These are phyloP conservation scores for Pholiota adiposa DNA, from an alignment of 1,284 basidiomycete genomes.

Conservation along the genomic window DNA sequence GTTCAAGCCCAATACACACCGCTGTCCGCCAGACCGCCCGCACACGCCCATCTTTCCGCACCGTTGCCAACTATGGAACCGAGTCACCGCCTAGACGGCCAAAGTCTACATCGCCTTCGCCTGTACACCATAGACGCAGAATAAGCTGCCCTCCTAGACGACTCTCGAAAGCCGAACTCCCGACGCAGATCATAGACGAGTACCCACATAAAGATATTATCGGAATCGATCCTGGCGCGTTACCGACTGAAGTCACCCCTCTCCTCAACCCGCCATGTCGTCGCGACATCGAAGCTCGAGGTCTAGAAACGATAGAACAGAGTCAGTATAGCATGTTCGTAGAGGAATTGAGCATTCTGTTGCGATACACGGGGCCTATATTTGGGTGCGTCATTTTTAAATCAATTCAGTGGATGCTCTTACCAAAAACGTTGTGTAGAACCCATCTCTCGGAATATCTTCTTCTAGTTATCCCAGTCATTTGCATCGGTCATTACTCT, in stretches of 20 bases:
- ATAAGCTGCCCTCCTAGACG: conserved; percentile 3
- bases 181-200: not conserved
- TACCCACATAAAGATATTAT: conserved; percentile 3
- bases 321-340: not conserved
- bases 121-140: not conserved
- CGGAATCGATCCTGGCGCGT: conserved; percentile 2
- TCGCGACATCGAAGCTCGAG: not conserved
- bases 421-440: conserved; percentile 9
- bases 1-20: not conserved
- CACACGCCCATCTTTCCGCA: not conserved
- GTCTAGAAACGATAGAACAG: not conserved
- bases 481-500: conserved; percentile 29
- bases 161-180: not conserved
- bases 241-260: conserved; percentile 1
- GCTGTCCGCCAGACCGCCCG: conserved; percentile 1
- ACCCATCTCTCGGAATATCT: conserved; percentile 24
- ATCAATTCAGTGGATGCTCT: not conserved
- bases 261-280: not conserved
- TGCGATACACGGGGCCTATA: conserved; percentile 4
- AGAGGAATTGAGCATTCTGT: not conserved
- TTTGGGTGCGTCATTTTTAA: conserved; percentile 5
- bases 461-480: conserved; percentile 23
- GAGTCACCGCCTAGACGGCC: not conserved
- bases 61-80: not conserved
- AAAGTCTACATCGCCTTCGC: not conserved